Conservation (phyloP, 768 basidiomycete genomes). For the Strobilomyces echinocephalus region DNA sequence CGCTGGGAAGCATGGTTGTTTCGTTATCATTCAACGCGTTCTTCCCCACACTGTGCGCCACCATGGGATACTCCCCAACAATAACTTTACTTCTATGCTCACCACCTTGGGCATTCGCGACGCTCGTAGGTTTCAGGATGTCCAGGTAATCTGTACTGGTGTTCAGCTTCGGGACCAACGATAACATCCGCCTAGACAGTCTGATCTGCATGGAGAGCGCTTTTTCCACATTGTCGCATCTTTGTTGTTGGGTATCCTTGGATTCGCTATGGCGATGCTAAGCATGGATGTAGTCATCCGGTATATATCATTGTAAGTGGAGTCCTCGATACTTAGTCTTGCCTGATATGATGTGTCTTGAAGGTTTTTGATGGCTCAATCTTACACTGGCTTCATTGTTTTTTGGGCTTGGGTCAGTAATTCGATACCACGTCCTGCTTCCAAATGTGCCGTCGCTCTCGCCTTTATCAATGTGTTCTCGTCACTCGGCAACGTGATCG, state of each 20-base stretch:
- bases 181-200: conserved; percentile 43
- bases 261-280: conserved; percentile 60
- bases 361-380: conserved; percentile 76
- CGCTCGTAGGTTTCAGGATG: conserved; percentile 48
- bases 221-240: conserved; percentile 60
- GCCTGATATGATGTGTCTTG: not conserved
- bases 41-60: conserved; percentile 73
- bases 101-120: conserved; percentile 61
- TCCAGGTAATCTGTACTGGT: conserved; percentile 39
- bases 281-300: conserved; percentile 60
- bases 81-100: conserved; percentile 70
- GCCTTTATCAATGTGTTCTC: conserved; percentile 80
- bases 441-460: conserved; percentile 86
- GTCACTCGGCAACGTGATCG: conserved; percentile 78
- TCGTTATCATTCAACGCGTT: conserved; percentile 74
- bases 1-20: conserved; percentile 51
- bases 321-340: not conserved
- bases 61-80: conserved; percentile 64
- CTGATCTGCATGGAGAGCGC: conserved; percentile 66
- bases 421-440: conserved; percentile 69
- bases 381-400: conserved; percentile 67
- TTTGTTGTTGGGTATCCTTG: conserved; percentile 56
- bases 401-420: conserved; percentile 53
- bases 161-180: not conserved
- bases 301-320: conserved; percentile 60